Base-by-base conservation (phyloP, 345 rosid species). In the Rubroshorea leprosula region DNA sequence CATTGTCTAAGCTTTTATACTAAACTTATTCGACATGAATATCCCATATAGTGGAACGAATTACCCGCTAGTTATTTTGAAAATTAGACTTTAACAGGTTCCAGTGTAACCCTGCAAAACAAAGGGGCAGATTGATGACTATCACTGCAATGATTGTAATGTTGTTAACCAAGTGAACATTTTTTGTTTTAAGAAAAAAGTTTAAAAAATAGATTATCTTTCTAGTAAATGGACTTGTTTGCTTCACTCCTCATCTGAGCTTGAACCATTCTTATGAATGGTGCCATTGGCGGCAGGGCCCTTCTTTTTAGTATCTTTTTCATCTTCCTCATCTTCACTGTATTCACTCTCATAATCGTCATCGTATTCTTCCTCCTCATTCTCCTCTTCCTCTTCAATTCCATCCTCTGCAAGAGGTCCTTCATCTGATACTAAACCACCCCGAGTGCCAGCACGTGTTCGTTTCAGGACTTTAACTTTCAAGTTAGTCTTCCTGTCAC, bases 331-430 rank as follows among this genome's bases (percentile, higher is more conserved):
- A 20, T 93, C 96, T 73, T 87, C 96, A 24, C 96, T 85, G 71
- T 93, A 89, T 68, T 89, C 97, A 48, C 97, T 87, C 75, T 89
- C 97, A 13, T 89, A 87, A 74, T 93, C 94, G 55, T 35, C 41
- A 35, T 70, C 90, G 5, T 77, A 86, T 44, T 85, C 97, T 76
- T 87, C 99, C 62, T 93, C 96, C 24, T 87, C 91, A 46, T 63
- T 69, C 82, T 87, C 96, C 66, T 85, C 97, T 67, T 89, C 99
- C 82, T 93, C 96, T 68, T 93, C 99, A 41, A 78, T 58, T 44
- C 94, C 99, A 16, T 93, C 99, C 64, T 87, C 99, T 54, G 78
- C 71, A 18, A 76, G 26, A 5, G 78, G 77, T 57, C 90, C 90
- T 70, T 93, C 97, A 18, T 93, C 97, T 16, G 83, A 55, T 6